phyloP scores from a whole-genome alignment of 345 rosid species.

The Eucalyptus albens region DNA sequence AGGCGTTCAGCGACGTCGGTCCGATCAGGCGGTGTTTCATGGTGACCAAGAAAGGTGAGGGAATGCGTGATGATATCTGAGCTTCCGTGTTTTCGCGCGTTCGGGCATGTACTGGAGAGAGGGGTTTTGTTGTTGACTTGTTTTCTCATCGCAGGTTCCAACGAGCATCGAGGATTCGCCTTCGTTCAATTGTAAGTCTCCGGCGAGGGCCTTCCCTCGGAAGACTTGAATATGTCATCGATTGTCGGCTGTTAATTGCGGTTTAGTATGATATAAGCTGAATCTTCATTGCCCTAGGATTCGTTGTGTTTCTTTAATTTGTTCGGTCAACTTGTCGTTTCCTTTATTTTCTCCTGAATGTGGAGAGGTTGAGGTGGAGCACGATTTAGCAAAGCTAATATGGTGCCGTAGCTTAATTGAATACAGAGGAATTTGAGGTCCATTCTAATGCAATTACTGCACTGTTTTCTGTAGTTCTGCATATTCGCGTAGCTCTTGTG shows the following conservation, averaged over 20 bases:
- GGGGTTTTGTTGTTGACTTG: background rate
- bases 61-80: background rate
- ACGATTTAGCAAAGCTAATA: background rate
- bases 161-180: conserved; percentile 71
- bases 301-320: background rate
- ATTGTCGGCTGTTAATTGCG: background rate
- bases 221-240: background rate
- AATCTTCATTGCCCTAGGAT: background rate
- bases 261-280: background rate
- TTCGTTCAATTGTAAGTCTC: conserved; percentile 75
- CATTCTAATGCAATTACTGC: background rate
- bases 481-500: background rate
- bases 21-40: conserved; percentile 89
- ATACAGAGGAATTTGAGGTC: background rate
- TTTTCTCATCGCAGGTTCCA: conserved; percentile 39
- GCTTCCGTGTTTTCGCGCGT: background rate
- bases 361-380: background rate
- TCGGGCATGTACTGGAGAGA: background rate
- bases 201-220: background rate
- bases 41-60: conserved; percentile 66
- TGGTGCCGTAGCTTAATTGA: background rate
- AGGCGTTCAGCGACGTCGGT: conserved; percentile 78
- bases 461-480: background rate
- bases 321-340: background rate
- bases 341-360: background rate